Base-by-base conservation (phyloP, 2,329 filamentous ascomycete genomes). In the Fusarium sp. region DNA sequence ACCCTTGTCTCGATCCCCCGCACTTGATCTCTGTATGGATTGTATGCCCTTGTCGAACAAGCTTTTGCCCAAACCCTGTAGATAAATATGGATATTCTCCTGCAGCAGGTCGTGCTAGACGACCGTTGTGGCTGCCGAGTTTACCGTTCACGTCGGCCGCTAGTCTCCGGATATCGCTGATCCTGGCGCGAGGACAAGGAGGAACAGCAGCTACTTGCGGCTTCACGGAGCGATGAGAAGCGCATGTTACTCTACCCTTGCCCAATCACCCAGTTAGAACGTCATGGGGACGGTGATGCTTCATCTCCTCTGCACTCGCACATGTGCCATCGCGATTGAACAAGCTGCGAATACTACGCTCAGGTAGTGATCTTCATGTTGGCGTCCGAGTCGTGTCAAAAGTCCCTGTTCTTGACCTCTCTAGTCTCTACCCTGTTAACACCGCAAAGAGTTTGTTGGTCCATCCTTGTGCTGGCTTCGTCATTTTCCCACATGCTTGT, bases 401-500 rank as follows among this genome's bases (percentile, higher is more conserved):
- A 43, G 61, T 62, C 17, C 56, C 44, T 44, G 50, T 38, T 43
- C 37, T 23, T 21, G 13, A 14, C 15, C 11, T 19, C 9, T n/a
- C n/a, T n/a, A n/a, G 23, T 35, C n/a, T n/a, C n/a, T 44, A 35
- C 52, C 50, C 44, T 48, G 38, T 25, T 47, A 23, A 27, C 27
- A 17, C 21, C 11, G 31, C 23, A 17, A 35, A 17, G 32, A 13
- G 43, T 14, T 31, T 32, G 49, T 36, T 27, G 21, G 37, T 35
- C 43, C 11, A 31, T 63, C n/a, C 32, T 41, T 38, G 29, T 9
- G 17, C 29, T 25, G n/a, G 25, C 15, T 32, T 42, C 38, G 51
- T 50, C 52, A 48, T 41, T 19, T 39, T 62, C 39, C 54, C 61
- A 65, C 61, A 64, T 64, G 61, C 41, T 58, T 62, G 47, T 19